Evolutionary conservation across 1,284 basidiomycete species (phyloP).

Genomic region (Chalciporus sp.): DNA sequence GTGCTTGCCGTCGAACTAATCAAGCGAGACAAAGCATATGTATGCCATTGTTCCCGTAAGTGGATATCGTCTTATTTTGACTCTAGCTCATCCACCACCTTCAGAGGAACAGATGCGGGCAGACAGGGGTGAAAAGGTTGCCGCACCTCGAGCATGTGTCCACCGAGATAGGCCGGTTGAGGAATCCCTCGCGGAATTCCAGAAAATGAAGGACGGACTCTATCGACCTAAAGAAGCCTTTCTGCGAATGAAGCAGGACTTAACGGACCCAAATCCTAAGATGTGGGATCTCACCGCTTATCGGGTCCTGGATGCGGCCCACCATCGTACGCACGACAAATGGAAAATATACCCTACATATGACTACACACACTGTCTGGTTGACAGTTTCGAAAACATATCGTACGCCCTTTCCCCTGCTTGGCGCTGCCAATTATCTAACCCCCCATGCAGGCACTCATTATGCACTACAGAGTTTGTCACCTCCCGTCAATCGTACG

Average conservation of each 20-base stretch:
- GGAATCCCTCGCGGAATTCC: slow-evolving; percentile 88
- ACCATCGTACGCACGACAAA: slow-evolving; percentile 91
- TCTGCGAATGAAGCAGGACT: slow-evolving; percentile 97
- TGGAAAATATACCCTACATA: slow-evolving; percentile 98
- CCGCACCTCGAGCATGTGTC: slow-evolving; percentile 78
- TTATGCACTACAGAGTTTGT: slow-evolving; percentile 98
- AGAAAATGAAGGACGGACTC: slow-evolving; percentile 90
- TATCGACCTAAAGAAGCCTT: slow-evolving; percentile 92
- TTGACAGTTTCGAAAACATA: slow-evolving; percentile 99
- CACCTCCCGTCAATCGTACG: slow-evolving; percentile 95
- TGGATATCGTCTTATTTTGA: slow-evolving; percentile 14
- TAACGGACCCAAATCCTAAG: slow-evolving; percentile 93
- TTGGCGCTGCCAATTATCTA: not conserved
- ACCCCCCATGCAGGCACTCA: slow-evolving; percentile 72
- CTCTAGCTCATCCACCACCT: slow-evolving; percentile 8
- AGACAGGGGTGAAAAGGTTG: slow-evolving; percentile 83
- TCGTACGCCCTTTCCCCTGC: slow-evolving; percentile 62
- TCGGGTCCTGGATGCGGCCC: slow-evolving; percentile 87
- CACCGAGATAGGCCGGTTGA: slow-evolving; percentile 84
- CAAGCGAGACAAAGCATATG: slow-evolving; percentile 89
- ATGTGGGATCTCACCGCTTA: slow-evolving; percentile 99
- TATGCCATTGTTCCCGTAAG: slow-evolving; percentile 94
- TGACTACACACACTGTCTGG: slow-evolving; percentile 98
- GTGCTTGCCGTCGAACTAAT: slow-evolving; percentile 92
- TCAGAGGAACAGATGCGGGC: slow-evolving; percentile 90